Evolutionary conservation across 2,329 filamentous ascomycete genomes (phyloP).

Genomic region (Xylariaceae sp.): DNA sequence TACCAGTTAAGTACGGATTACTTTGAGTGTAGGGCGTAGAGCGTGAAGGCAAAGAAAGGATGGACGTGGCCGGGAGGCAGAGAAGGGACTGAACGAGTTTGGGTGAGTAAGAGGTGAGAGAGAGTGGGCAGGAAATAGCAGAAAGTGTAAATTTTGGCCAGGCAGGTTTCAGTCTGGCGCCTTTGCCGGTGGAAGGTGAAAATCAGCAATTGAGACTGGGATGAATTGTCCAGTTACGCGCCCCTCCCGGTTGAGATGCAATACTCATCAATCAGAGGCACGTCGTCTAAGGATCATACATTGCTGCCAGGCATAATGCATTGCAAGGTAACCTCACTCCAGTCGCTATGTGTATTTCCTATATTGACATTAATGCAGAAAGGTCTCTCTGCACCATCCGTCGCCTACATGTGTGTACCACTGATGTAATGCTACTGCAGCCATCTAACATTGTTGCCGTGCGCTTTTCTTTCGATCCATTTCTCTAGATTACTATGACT

Average conservation of each 20-base stretch:
- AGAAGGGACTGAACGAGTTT: not conserved
- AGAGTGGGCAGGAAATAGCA: slow-evolving; percentile 6
- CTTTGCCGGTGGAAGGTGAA: slow-evolving; percentile 7
- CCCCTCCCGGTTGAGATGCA: not conserved
- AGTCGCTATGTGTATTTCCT: too few relatives aligned
- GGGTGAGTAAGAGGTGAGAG: not conserved
- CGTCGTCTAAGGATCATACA: too few relatives aligned
- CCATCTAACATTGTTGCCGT: not conserved
- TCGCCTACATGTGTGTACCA: not conserved
- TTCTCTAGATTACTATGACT: not conserved
- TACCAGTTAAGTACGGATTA: too few relatives aligned
- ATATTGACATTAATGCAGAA: too few relatives aligned
- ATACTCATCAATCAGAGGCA: too few relatives aligned
- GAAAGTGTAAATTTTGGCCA: not conserved
- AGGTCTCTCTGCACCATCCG: not conserved
- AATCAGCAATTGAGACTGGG: slow-evolving; percentile 10
- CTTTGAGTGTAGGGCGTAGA: not conserved
- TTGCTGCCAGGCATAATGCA: too few relatives aligned
- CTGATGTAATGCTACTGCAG: not conserved
- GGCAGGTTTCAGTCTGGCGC: not conserved
- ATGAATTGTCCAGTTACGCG: slow-evolving; percentile 12
- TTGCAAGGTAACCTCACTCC: too few relatives aligned
- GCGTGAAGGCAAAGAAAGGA: slow-evolving; percentile 1
- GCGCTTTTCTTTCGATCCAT: not conserved
- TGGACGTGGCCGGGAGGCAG: not conserved